These are phyloP conservation scores for Fusarium virguliforme DNA, from an alignment of 2,329 filamentous ascomycete genomes.

Conservation along the genomic window DNA sequence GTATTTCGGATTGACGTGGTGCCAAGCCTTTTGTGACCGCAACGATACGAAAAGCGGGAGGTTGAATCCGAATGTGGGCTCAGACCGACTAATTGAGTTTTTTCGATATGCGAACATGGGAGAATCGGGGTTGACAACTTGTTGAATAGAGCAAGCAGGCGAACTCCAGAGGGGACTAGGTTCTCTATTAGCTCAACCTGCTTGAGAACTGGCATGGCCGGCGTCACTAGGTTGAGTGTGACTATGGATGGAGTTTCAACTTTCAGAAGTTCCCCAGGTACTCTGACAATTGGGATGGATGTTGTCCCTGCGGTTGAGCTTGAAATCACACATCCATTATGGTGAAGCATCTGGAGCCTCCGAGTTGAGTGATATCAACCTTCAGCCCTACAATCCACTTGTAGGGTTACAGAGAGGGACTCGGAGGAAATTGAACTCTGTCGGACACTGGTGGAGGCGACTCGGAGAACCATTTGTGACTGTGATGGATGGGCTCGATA, in stretches of 20 bases:
- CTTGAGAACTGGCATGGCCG: conserved; percentile 1
- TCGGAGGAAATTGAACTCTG: neutral
- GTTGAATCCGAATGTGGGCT: conserved; percentile 27
- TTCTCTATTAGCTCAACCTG: neutral
- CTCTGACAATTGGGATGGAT: neutral
- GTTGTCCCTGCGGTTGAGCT: neutral
- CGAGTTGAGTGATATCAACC: neutral
- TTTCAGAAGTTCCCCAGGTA: neutral
- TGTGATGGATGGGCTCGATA: neutral
- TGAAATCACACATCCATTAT: neutral
- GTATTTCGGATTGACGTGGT: conserved; percentile 1
- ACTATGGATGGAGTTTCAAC: neutral
- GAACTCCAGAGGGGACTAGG: neutral
- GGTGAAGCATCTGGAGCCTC: neutral
- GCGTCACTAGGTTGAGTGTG: conserved; percentile 1
- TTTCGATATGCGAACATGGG: neutral
- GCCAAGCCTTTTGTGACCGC: conserved; percentile 8
- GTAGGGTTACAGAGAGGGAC: neutral
- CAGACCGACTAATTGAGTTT: conserved; percentile 7
- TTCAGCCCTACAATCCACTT: conserved; percentile 43
- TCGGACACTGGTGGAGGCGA: neutral
- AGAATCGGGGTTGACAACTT: neutral
- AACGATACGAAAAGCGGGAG: conserved; percentile 23
- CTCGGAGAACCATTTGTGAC: neutral
- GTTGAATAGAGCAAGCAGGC: too few species aligned